phyloP scores from a whole-genome alignment of 257 asterid genomes.

The Cinchona pubescens region DNA sequence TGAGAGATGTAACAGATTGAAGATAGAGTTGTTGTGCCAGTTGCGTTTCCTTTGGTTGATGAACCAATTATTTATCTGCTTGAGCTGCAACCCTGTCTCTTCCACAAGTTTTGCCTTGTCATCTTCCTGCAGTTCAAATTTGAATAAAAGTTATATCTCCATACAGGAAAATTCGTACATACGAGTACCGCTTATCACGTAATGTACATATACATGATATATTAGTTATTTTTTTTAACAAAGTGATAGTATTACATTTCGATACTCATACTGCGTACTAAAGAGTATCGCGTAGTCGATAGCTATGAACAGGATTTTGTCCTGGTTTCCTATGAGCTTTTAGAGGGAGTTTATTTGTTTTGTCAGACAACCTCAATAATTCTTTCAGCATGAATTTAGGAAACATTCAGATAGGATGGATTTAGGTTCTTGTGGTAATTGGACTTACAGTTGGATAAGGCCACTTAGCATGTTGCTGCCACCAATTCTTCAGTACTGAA shows the following conservation, averaged over 20 bases:
- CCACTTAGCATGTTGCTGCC: slow-evolving; percentile 98
- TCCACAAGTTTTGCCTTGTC: slow-evolving; percentile 96
- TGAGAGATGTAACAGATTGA: slow-evolving; percentile 74
- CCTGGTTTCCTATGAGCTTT: no score
- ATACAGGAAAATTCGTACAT: no score
- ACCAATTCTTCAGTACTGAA: slow-evolving; percentile 80
- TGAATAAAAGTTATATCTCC: no score
- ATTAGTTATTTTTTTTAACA: no score
- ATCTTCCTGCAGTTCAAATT: slow-evolving; percentile 60
- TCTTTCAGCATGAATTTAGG: background rate
- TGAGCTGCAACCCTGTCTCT: slow-evolving; percentile 86
- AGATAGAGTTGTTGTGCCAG: slow-evolving; percentile 93
- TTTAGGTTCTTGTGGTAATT: background rate
- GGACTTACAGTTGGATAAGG: slow-evolving; percentile 90
- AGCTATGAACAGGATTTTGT: no score
- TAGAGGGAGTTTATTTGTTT: background rate
- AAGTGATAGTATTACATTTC: no score
- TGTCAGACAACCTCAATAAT: background rate
- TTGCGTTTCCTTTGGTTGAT: slow-evolving; percentile 93
- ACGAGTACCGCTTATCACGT: no score
- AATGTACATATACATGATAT: no score
- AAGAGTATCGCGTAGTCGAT: no score
- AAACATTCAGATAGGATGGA: background rate
- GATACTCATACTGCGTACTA: no score
- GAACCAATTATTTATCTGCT: slow-evolving; percentile 97